phyloP scores from a whole-genome alignment of 139 green algal species.

The Picochlorum sp. region DNA sequence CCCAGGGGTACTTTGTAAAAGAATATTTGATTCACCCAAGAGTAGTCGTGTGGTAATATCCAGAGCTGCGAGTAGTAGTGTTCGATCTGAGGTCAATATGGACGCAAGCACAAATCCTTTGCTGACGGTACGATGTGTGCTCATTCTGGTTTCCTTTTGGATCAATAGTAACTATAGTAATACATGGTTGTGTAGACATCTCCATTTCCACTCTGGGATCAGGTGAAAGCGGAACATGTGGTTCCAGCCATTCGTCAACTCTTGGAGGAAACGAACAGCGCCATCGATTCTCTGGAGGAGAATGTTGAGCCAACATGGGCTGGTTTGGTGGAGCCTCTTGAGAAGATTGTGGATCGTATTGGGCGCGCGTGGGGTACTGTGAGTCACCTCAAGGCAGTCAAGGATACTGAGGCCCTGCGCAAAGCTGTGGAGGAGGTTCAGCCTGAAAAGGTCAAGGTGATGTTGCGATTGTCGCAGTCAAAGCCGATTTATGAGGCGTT shows the following conservation, averaged over 20 bases:
- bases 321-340: constrained; percentile 74
- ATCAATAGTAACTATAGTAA: neutral
- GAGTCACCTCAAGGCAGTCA: constrained; percentile 89
- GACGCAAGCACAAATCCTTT: neutral
- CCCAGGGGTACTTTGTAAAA: too few species aligned
- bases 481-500: constrained; percentile 73
- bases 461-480: constrained; percentile 60
- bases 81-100: too few species aligned
- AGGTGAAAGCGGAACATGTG: constrained; percentile 81
- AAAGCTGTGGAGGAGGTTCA: constrained; percentile 90
- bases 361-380: constrained; percentile 83
- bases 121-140: neutral
- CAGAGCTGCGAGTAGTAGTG: too few species aligned
- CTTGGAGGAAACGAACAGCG: constrained; percentile 55
- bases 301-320: constrained; percentile 58
- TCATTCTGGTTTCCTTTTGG: too few species aligned
- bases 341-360: constrained; percentile 75
- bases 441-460: constrained; percentile 81
- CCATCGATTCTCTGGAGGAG: constrained; percentile 68
- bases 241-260: constrained; percentile 76
- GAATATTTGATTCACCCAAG: too few species aligned
- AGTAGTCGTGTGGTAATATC: too few species aligned
- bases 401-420: constrained; percentile 79
- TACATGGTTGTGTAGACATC: constrained; percentile 33
- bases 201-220: constrained; percentile 67